Evolutionary conservation across 208 protist genomes (phyloP).

Genomic region (Leishmania braziliensis): DNA sequence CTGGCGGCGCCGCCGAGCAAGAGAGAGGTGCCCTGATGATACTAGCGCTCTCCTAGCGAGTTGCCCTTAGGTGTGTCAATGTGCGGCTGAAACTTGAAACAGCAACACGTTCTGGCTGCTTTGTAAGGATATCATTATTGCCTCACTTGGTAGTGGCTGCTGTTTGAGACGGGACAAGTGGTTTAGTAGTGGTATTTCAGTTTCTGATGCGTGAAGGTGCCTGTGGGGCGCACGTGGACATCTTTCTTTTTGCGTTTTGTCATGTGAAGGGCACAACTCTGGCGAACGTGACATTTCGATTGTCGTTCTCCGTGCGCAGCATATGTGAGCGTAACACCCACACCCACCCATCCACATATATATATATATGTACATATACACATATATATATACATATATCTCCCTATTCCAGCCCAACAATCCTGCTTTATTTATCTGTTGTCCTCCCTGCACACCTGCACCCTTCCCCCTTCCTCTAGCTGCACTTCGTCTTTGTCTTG

Average conservation of each 20-base stretch:
- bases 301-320: background rate
- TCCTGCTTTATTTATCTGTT: background rate
- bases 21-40: background rate
- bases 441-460: background rate
- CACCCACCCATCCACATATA: background rate
- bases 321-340: background rate
- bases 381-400: background rate
- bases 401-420: background rate
- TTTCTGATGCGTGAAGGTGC: no score
- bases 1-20: background rate
- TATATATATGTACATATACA: background rate
- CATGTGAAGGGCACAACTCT: background rate
- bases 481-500: background rate
- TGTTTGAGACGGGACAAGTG: background rate
- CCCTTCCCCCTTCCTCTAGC: background rate
- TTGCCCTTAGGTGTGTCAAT: background rate
- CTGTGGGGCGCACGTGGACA: no score
- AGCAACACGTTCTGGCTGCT: background rate
- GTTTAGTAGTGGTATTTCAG: no score
- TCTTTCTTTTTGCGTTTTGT: no score
- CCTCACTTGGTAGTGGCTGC: background rate
- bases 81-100: background rate
- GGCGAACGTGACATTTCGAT: background rate
- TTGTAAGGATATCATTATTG: background rate
- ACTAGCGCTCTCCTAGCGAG: background rate